Evolutionary conservation across 2,329 filamentous ascomycete species (phyloP).

Genomic region (Cylindrodendrum hubeiense): DNA sequence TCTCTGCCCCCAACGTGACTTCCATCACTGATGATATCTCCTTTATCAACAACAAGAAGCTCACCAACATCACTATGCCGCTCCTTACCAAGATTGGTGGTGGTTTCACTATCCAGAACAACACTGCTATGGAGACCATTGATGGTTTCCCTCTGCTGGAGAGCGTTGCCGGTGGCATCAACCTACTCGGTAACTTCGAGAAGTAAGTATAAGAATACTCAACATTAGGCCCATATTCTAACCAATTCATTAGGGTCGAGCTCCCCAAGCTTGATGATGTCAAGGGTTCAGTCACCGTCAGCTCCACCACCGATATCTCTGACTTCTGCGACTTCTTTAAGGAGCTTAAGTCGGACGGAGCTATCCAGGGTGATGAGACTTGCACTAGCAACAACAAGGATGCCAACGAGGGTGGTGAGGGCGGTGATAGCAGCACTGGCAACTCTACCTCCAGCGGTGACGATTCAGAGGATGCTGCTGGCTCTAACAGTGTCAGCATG

Average conservation of each 20-base stretch:
- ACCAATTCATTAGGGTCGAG: slow-evolving; percentile 67
- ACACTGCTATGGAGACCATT: slow-evolving; percentile 78
- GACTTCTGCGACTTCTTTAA: slow-evolving; percentile 67
- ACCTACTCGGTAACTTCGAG: slow-evolving; percentile 86
- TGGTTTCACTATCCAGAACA: slow-evolving; percentile 90
- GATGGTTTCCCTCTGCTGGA: slow-evolving; percentile 76
- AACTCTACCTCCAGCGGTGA: slow-evolving; percentile 40
- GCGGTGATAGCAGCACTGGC: slow-evolving; percentile 47
- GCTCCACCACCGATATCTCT: slow-evolving; percentile 72
- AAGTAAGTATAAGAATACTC: slow-evolving; percentile 68
- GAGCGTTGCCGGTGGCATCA: slow-evolving; percentile 82
- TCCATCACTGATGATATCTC: slow-evolving; percentile 67
- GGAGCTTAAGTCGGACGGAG: slow-evolving; percentile 53
- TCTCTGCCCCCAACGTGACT: slow-evolving; percentile 79
- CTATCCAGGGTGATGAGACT: slow-evolving; percentile 56
- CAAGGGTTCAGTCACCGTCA: slow-evolving; percentile 77
- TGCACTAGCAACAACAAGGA: slow-evolving; percentile 65
- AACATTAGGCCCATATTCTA: slow-evolving; percentile 14
- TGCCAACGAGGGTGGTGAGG: slow-evolving; percentile 62
- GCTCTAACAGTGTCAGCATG: slow-evolving; percentile 60
- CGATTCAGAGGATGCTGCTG: slow-evolving; percentile 58
- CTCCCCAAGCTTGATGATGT: slow-evolving; percentile 77
- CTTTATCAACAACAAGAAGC: slow-evolving; percentile 71
- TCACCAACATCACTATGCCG: slow-evolving; percentile 83
- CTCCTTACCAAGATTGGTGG: slow-evolving; percentile 76